Evolutionary conservation across 768 basidiomycete genomes (phyloP), one percentile per base, ranked within the genome.

Genomic region (Podaxis pistillaris): DNA sequence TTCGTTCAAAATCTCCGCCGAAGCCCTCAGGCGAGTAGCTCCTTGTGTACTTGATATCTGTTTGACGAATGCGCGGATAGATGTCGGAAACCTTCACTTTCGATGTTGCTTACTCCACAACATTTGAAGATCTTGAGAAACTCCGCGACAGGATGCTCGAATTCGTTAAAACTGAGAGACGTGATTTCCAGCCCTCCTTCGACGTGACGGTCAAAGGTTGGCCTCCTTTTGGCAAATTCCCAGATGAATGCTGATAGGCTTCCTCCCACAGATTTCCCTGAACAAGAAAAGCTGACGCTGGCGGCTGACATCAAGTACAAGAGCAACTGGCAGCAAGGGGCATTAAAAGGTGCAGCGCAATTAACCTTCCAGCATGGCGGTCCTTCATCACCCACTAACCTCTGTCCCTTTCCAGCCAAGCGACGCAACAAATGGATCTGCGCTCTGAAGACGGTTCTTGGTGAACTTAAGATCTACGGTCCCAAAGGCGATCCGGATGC

Each of bases 361-460:
- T 30, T 53, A 61, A 53, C 51, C 40, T 57, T 55, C 22, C n/a
- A 50, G 22, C 51, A 6, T 30, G 55, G 49, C 26, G 47, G 19
- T 55, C 41, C 53, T 63, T 50, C 13, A 53, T 54, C 56, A 62
- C 24, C 41, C 63, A 38, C 59, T 68, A 22, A 68, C 63, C 65
- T 62, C 58, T 63, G 36, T 50, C 40, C 49, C 57, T 54, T 44
- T 30, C 69, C 15, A 87, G 88, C 88, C 1, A 87, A 88, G 74
- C 83, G 93, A 59, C 84, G 92, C 38, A 95, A 95, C 79, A 96
- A 93, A 75, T 96, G 93, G 93, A 83, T 95, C 47, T 95, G 93
- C 73, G 89, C 90, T 15, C 79, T 97, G 59, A 96, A 95, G 74
- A 71, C 82, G 50, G 81, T 85, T 53, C 76, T 93, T 63, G 83